phyloP scores from a whole-genome alignment of 139 green algal genomes.

The Auxenochlorella protothecoides region DNA sequence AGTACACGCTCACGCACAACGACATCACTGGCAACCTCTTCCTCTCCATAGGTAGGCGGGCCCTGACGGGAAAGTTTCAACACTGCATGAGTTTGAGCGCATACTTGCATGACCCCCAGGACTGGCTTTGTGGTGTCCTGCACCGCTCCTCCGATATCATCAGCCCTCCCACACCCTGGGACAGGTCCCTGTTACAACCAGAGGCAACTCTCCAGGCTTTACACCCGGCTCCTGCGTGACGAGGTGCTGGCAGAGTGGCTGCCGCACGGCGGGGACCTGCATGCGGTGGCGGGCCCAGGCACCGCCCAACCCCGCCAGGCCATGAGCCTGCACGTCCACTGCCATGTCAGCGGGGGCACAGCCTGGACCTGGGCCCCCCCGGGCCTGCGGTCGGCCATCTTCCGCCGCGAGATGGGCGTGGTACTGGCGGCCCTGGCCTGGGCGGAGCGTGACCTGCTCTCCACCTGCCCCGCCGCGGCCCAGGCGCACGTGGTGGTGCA shows the following conservation, averaged over 20 bases:
- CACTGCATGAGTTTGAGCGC: neutral
- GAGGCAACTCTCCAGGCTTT: constrained; percentile 66
- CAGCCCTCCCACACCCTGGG: constrained; percentile 19
- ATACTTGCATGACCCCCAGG: neutral
- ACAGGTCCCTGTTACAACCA: constrained; percentile 50
- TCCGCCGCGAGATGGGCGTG: constrained; percentile 79
- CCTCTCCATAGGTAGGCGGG: constrained; percentile 45
- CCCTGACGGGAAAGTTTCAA: no score
- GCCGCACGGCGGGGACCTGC: no score
- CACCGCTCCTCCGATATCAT: neutral
- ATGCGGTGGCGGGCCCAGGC: no score
- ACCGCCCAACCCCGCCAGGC: no score
- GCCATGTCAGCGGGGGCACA: constrained; percentile 80
- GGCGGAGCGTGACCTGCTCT: constrained; percentile 55
- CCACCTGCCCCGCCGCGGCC: constrained; percentile 23
- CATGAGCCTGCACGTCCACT: constrained; percentile 67
- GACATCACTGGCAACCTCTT: constrained; percentile 72
- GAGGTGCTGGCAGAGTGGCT: constrained; percentile 79
- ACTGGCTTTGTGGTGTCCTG: neutral
- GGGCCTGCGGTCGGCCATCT: constrained; percentile 76
- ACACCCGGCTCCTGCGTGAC: constrained; percentile 49
- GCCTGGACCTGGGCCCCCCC: constrained; percentile 65
- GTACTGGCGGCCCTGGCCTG: constrained; percentile 72
- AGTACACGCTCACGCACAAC: constrained; percentile 91
- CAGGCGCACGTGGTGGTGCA: constrained; percentile 61